These are phyloP conservation scores for Quercus parvula DNA, from an alignment of 306 rosid species.

Conservation along the genomic window DNA sequence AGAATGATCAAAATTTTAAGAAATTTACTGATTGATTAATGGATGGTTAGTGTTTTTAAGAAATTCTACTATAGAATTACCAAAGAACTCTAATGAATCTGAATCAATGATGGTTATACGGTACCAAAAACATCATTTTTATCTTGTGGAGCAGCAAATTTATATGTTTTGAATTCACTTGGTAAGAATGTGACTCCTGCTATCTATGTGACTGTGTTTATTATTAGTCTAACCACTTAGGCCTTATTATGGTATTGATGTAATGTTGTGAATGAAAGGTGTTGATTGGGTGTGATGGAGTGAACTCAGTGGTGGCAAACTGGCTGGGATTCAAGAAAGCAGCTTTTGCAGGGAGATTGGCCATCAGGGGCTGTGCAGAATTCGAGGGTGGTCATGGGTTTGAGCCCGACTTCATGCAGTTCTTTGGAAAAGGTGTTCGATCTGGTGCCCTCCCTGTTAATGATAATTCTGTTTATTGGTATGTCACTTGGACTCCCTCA, in stretches of 20 bases:
- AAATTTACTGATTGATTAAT: no score
- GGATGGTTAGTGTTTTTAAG: no score
- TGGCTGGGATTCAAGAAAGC: conserved; percentile 24
- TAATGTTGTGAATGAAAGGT: not conserved
- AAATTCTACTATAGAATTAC: no score
- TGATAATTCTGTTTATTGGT: conserved; percentile 23
- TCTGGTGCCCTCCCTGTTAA: conserved; percentile 24
- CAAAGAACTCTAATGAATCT: no score
- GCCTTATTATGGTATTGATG: not conserved
- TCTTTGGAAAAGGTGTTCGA: conserved; percentile 28
- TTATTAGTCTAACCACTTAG: not conserved
- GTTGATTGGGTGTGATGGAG: conserved; percentile 32
- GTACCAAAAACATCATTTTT: not conserved
- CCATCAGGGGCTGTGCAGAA: conserved; percentile 4
- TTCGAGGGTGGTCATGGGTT: conserved; percentile 16
- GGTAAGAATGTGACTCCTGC: not conserved
- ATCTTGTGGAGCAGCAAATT: not conserved
- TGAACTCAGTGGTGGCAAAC: conserved; percentile 24
- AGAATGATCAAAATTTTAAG: no score
- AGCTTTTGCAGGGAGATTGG: conserved; percentile 22
- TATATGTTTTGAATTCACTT: not conserved
- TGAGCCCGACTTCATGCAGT: conserved; percentile 22
- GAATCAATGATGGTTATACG: not conserved
- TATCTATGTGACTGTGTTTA: not conserved
- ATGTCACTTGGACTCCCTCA: conserved; percentile 27